Base-by-base conservation (phyloP, 306 rosid species). In the Fragaria vesca region DNA sequence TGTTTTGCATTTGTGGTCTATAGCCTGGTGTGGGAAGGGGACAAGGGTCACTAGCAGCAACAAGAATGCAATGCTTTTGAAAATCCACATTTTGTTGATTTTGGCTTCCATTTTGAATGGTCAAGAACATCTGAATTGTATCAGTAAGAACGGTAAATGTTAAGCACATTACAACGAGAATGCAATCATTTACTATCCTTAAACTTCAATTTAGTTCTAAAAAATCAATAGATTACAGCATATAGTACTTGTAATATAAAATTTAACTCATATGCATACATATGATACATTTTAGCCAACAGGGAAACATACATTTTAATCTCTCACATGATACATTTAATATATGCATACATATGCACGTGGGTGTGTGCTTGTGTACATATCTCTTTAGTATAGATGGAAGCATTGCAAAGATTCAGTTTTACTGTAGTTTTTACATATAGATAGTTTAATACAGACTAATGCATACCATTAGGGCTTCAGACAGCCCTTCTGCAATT, bases 401-500 rank as follows among this genome's bases (percentile, higher is more conserved):
- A 38, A 66, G 48, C 71, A 45, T 20, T 46, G 18, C 12, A 4
- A 46, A 46, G 4, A 13, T 45, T 24, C 13, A 24, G 7, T 45
- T 45, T 24, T 21, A 45, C 73, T 26, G 12, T 26, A 47, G 1
- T 28, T 24, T 71, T 26, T 16, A 48, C 1, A 9, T 48, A 17
- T 5, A 12, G 36, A 17, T 71, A 8, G 43, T 26, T 16, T 16
- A 71, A 28, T 2, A 73, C 17, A 17, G 34, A 38, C 57, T 74
- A 68, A 54, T 63, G n/a, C 83, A 72, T 81, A 91, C 99, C 99
- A 93, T 91, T 52, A 95, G 77, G 81, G 97, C 97, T 87, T 93
- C 99, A 80, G 97, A 84, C 66, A 95, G 96, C 82, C 99, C 99
- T 87, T 95, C 99, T n/a, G 96, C 97, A 78, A 93, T 88, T 75